Base-by-base conservation (phyloP, 2,329 filamentous ascomycete genomes). In the Gaeumannomyces sp. region DNA sequence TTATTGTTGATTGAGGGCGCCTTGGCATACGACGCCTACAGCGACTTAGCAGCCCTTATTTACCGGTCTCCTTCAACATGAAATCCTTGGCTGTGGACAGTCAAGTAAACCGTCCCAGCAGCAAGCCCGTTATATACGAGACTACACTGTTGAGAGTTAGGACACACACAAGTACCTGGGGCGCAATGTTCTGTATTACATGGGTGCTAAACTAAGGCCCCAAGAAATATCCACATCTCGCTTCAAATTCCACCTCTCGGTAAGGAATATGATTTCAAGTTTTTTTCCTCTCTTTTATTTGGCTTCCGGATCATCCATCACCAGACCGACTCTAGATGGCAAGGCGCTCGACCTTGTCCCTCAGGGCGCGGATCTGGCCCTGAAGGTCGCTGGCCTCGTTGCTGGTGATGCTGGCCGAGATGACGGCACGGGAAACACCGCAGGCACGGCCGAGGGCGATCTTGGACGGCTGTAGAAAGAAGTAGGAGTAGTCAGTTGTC, bases 301-400 rank as follows among this genome's bases (percentile, higher is more conserved):
- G 19, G 22, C 45, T 53, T 25, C 25, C 45, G 25, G 45, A 53
- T 25, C 25, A 4, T 53, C 22, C 22, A 53, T 56, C 28, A 11
- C 33, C 22, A 10, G 19, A 6, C 4, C 19, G 28, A 5, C 56
- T 71, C 86, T 89, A 97, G 81, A 97, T 97, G 83, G 94, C 93
- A 71, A 97, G 85, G 72, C 93, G 87, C 85, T 98, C 94, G 65
- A 98, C 91, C 87, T 97, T 96, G 80, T 96, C 91, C 84, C 94
- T 96, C 74, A 97, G 83, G 69, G 88, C 84, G 72, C 90, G 86
- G 78, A 98, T 97, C 83, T 96, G 92, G 73, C 86, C 85, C 78
- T 89, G 91, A 67, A 98, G 83, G 78, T 97, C 93, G 73, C 87
- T 91, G 56, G 89, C 90, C 80, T 96, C 92, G 84, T 96, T 96